Evolutionary conservation across 2,329 filamentous ascomycete species (phyloP).

Genomic region (Xylariales sp.): DNA sequence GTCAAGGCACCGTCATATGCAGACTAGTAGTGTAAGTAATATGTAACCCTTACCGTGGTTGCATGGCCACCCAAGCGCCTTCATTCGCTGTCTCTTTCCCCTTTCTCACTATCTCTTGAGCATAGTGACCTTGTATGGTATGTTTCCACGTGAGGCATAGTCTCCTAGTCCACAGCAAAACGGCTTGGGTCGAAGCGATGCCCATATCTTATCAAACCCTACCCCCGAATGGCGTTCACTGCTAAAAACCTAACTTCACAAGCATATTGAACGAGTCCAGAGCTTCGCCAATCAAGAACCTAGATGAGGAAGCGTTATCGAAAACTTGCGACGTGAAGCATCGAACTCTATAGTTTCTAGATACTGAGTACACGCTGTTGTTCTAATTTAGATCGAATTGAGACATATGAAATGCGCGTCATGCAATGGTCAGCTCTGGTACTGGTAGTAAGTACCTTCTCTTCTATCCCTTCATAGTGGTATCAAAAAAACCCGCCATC

Average conservation of each 20-base stretch:
- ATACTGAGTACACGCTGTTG: slow-evolving; percentile 34
- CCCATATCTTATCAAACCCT: too few relatives aligned
- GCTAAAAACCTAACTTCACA: too few relatives aligned
- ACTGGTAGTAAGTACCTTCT: slow-evolving; percentile 26
- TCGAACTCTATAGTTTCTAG: slow-evolving; percentile 41
- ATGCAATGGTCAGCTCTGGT: slow-evolving; percentile 27
- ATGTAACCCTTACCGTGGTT: slow-evolving; percentile 1
- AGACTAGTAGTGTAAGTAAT: slow-evolving; percentile 1
- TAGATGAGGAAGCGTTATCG: not conserved
- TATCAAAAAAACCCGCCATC: slow-evolving; percentile 30
- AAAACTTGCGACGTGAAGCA: slow-evolving; percentile 33
- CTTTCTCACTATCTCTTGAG: too few relatives aligned
- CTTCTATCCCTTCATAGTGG: slow-evolving; percentile 29
- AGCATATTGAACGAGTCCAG: too few relatives aligned
- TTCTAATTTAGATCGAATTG: slow-evolving; percentile 29
- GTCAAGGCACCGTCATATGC: slow-evolving; percentile 16
- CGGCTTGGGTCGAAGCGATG: too few relatives aligned
- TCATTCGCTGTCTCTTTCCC: too few relatives aligned
- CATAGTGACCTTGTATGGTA: too few relatives aligned
- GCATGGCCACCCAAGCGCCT: not conserved
- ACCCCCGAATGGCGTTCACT: too few relatives aligned
- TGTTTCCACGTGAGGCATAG: too few relatives aligned
- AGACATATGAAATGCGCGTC: slow-evolving; percentile 43
- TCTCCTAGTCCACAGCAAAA: too few relatives aligned
- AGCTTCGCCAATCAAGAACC: not conserved